These are phyloP conservation scores for Nyctanthes arbortristis DNA, from an alignment of 257 asterid genomes.

Conservation along the genomic window DNA sequence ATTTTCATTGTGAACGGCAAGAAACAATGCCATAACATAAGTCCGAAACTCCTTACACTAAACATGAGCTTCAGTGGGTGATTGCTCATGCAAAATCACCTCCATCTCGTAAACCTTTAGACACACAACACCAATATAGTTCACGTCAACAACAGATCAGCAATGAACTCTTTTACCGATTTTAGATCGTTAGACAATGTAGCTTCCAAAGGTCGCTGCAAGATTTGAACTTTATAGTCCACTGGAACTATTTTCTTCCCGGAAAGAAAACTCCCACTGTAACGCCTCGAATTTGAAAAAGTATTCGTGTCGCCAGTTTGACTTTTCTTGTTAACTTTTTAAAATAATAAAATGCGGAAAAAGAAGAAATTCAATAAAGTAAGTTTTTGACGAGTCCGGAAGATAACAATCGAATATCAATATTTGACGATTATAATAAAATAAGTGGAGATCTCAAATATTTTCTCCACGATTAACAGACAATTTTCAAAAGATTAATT, in stretches of 20 bases:
- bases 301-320: too few species aligned
- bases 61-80: slow-evolving; percentile 48
- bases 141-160: slow-evolving; percentile 74
- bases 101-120: slow-evolving; percentile 60
- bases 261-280: slow-evolving; percentile 48
- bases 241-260: slow-evolving; percentile 75
- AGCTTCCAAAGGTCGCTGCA: slow-evolving; percentile 68
- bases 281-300: too few species aligned
- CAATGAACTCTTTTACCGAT: slow-evolving; percentile 52
- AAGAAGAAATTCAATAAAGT: too few species aligned
- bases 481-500: too few species aligned
- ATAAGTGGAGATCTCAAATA: too few species aligned
- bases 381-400: too few species aligned
- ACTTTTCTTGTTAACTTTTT: too few species aligned
- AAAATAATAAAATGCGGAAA: too few species aligned
- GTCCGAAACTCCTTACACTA: slow-evolving; percentile 61
- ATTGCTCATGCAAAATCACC: slow-evolving; percentile 50
- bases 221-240: slow-evolving; percentile 66
- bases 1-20: slow-evolving; percentile 61
- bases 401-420: too few species aligned
- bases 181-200: slow-evolving; percentile 53
- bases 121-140: slow-evolving; percentile 63
- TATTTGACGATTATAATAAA: too few species aligned
- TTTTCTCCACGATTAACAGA: too few species aligned
- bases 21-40: slow-evolving; percentile 74